phyloP scores from a whole-genome alignment of 2,329 filamentous ascomycete species.

The Fusarium heterosporum region DNA sequence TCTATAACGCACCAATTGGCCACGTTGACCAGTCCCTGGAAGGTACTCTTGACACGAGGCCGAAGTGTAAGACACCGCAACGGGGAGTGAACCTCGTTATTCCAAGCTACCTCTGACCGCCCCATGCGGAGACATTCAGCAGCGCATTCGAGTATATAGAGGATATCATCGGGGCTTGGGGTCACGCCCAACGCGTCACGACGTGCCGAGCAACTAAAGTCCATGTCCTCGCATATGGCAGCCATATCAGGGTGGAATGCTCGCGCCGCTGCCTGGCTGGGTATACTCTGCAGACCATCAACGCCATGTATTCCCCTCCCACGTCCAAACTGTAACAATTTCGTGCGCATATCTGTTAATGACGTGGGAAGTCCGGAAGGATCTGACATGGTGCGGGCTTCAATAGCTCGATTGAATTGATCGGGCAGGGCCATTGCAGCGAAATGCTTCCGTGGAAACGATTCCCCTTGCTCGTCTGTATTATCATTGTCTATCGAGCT shows the following conservation, averaged over 20 bases:
- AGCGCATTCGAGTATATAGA: constrained; percentile 2
- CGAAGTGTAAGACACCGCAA: background rate
- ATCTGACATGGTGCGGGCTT: constrained; percentile 1
- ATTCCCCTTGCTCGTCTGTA: background rate
- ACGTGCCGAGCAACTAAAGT: background rate
- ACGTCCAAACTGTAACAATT: background rate
- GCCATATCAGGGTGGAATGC: background rate
- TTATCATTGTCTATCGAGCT: background rate
- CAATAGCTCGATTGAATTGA: background rate
- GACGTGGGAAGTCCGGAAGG: background rate
- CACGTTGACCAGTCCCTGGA: background rate
- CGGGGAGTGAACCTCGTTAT: background rate
- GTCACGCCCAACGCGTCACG: background rate
- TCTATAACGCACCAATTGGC: background rate
- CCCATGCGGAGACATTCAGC: background rate
- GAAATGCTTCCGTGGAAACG: background rate
- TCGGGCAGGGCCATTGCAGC: background rate
- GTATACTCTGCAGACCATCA: background rate
- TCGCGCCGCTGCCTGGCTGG: background rate
- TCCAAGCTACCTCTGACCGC: constrained; percentile 1
- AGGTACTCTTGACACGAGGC: background rate
- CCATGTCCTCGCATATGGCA: background rate
- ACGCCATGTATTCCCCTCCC: background rate
- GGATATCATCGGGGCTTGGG: background rate
- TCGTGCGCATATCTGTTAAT: background rate